Conservation (phyloP, 495 filamentous ascomycete species). For the Xylaria palmicola region DNA sequence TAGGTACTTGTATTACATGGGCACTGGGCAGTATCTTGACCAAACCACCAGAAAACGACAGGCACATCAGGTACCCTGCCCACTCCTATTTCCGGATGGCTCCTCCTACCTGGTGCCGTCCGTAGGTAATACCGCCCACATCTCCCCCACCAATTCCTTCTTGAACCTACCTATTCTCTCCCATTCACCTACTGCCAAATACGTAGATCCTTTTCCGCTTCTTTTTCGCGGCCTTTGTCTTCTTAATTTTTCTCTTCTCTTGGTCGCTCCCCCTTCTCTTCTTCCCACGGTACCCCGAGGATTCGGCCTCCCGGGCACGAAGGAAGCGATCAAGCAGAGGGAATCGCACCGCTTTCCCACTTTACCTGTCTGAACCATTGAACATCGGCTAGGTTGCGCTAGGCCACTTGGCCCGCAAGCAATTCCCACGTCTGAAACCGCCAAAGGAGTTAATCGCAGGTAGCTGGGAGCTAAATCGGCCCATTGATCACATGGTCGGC, state of each 20-base stretch:
- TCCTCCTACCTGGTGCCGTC: neutral
- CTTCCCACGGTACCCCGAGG: neutral
- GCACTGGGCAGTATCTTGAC: too few relatives aligned
- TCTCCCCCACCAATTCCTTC: constrained; percentile 12
- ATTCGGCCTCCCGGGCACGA: neutral
- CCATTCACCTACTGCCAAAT: constrained; percentile 1
- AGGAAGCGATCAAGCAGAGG: neutral
- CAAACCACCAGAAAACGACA: too few relatives aligned
- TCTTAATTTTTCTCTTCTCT: too few relatives aligned
- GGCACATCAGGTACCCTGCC: neutral
- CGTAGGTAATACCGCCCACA: neutral
- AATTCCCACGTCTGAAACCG: constrained; percentile 16
- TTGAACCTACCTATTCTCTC: constrained; percentile 1
- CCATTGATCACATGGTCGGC: constrained; percentile 1
- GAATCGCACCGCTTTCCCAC: neutral
- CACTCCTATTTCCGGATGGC: constrained; percentile 9
- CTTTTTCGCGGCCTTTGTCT: neutral
- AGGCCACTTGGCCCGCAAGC: constrained; percentile 11
- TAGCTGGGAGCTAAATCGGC: neutral
- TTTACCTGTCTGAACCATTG: neutral
- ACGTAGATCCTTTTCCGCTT: constrained; percentile 10
- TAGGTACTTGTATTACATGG: too few relatives aligned
- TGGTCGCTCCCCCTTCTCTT: too few relatives aligned
- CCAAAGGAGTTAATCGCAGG: neutral
- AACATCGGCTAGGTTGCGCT: neutral